phyloP scores from a whole-genome alignment of 2,329 filamentous ascomycete genomes.

The Pseudocercospora crystallina region DNA sequence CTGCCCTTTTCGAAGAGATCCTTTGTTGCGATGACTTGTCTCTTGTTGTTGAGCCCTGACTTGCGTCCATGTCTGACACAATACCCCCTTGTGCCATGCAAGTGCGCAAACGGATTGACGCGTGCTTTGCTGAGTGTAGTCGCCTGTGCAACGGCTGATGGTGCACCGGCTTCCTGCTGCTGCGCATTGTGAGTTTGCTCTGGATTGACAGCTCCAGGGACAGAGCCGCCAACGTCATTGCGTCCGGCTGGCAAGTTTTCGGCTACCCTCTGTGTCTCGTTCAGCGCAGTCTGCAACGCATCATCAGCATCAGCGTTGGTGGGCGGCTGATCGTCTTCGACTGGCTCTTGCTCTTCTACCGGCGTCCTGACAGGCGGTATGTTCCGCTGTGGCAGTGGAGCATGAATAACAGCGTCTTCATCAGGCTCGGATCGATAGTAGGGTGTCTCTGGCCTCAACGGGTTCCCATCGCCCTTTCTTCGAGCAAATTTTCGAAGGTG shows the following conservation, averaged over 20 bases:
- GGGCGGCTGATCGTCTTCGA: too few species aligned
- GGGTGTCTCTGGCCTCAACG: conserved; percentile 28
- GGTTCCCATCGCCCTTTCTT: conserved; percentile 22
- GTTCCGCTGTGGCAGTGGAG: conserved; percentile 24
- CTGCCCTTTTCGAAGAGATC: conserved; percentile 29
- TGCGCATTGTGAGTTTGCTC: too few species aligned
- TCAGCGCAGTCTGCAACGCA: too few species aligned
- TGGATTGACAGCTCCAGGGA: too few species aligned
- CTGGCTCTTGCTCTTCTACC: not conserved
- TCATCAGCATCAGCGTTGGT: too few species aligned
- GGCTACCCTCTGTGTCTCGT: too few species aligned
- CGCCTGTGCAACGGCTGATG: too few species aligned
- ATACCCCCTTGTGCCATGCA: conserved; percentile 27
- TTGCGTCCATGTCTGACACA: conserved; percentile 35
- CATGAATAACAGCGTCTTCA: conserved; percentile 22
- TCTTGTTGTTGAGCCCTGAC: conserved; percentile 4
- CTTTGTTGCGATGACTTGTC: conserved; percentile 18
- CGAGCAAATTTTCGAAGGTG: conserved; percentile 29
- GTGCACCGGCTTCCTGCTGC: too few species aligned
- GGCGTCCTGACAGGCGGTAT: conserved; percentile 18
- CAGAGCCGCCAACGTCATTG: too few species aligned
- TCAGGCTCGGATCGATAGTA: conserved; percentile 24
- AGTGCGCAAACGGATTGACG: conserved; percentile 18
- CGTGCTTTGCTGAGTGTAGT: not conserved
- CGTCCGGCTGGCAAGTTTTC: too few species aligned